These are phyloP conservation scores for Salicornia ramosissima DNA, from an alignment of 148 eudicot genomes.

Conservation along the genomic window DNA sequence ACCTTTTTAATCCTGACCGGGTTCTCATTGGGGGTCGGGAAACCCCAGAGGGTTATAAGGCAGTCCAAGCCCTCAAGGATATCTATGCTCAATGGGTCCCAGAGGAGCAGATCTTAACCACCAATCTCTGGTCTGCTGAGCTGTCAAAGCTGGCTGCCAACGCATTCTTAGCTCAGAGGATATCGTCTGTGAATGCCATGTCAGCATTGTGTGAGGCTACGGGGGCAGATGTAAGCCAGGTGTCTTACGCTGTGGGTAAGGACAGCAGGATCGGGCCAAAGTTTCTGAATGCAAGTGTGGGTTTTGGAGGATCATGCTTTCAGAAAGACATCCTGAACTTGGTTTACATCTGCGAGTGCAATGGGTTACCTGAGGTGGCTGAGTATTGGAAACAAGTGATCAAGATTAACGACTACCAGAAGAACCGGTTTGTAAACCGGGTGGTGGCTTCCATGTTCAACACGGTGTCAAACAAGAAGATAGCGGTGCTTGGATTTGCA, in stretches of 20 bases:
- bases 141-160: constrained; percentile 84
- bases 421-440: constrained; percentile 60
- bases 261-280: constrained; percentile 57
- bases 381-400: constrained; percentile 91
- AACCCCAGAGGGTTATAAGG: constrained; percentile 65
- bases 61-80: constrained; percentile 58
- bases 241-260: constrained; percentile 65
- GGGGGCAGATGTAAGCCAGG: constrained; percentile 69
- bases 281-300: constrained; percentile 59
- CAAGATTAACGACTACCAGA: constrained; percentile 76
- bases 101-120: constrained; percentile 61
- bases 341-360: constrained; percentile 68
- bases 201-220: constrained; percentile 70
- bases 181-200: constrained; percentile 67
- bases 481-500: constrained; percentile 68
- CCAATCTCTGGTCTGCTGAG: constrained; percentile 91
- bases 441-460: constrained; percentile 79
- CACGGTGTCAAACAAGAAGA: constrained; percentile 63
- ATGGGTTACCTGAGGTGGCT: constrained; percentile 77
- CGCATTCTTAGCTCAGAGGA: constrained; percentile 68
- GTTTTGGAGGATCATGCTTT: constrained; percentile 67
- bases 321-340: constrained; percentile 61
- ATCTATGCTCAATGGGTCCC: constrained; percentile 86
- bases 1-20: constrained; percentile 66
- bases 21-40: constrained; percentile 86